Evolutionary conservation across 129 eudicot species (phyloP), one percentile per base, ranked within the genome.

Genomic region (Sambucus nigra): DNA sequence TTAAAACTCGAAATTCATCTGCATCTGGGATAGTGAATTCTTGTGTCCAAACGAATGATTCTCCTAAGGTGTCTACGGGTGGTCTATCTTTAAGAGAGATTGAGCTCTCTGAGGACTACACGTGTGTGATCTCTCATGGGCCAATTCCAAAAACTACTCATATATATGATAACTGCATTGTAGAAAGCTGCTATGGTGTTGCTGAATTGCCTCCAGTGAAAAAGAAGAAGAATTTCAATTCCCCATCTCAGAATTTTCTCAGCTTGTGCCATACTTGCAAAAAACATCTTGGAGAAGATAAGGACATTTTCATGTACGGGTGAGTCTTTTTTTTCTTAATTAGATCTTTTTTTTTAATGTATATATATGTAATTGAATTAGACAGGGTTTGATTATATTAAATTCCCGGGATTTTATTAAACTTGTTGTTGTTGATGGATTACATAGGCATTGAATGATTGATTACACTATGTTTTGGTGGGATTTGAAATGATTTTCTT

Each of bases 41-140:
- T 35, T 25, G 66, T 16, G 26, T 50, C 60, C 44, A 47, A 57
- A 19, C 72, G 12, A 64, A 22, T 26, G 78, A 29, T 41, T 44
- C 60, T 22, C 66, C 67, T 26, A 69, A 73, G 21, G 23, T 11
- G 5, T 49, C 76, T 57, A 27, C 73, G 9, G 11, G 12, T 29
- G n/a, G n/a, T 61, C 67, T 84, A 40, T 78, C 94, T 42, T 53
- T 84, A 65, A 74, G 76, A 20, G 98, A 91, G 50, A 91, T 91
- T 86, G 98, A 91, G 69, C 81, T 73, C 29, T 85, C 89, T 26
- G 98, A 91, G 71, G 98, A 91, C 33, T 91, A 91, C 51, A 91
- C 98, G 16, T 82, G 98, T 46, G 95, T 85, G 59, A 82, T 85
- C 60, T 76, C 70, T 51, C 94, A 77, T 62, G 98, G 98, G n/a